Evolutionary conservation across 345 rosid genomes (phyloP), one percentile per base, ranked within the genome.

Genomic region (Aethionema arabicum): DNA sequence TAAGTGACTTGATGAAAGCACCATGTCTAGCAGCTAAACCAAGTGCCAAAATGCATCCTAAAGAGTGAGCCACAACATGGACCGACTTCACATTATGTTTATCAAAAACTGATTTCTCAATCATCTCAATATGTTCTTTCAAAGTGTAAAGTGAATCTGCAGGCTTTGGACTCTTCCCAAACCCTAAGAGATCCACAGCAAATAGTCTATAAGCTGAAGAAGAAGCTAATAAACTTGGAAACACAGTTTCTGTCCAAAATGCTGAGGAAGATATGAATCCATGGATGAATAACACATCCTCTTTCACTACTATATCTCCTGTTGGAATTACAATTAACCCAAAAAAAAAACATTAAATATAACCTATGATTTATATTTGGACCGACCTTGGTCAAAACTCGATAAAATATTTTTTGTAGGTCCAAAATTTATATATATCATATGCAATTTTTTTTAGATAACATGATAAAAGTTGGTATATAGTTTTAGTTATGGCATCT

Each of bases 201-300:
- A 95, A 77, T 32, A 95, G 80, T 40, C 99, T 67, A 37, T 88
- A 79, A 2, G 72, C 47, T 0, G 89, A 85, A 4, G 92, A 74
- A 0, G 73, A 52, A 2, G 57, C 66, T 10, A 84, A 82, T 67
- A 95, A 81, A 76, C 87, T 90, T 4, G 96, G 97, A 51, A 95
- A 95, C 52, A 95, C 58, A 2, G 99, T 90, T 54, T 95, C 97
- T 0, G 96, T 87, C 99, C 99, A 95, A 63, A 95, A 88, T 14
- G 87, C 86, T 2, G 97, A 90, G 0, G 99, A 95, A 15, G 97
- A 95, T 69, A 95, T 86, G 85, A 95, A 95, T 5, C 99, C 99
- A 52, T 95, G 99, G 31, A 95, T 86, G 81, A 95, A 90, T n/a
- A 95, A 33, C 6, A 95, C 97, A 52, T 86, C 95, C 45, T 86